Base-by-base conservation (phyloP, 1,139 yeast genomes). In the Meyerozyma elateridarum region DNA sequence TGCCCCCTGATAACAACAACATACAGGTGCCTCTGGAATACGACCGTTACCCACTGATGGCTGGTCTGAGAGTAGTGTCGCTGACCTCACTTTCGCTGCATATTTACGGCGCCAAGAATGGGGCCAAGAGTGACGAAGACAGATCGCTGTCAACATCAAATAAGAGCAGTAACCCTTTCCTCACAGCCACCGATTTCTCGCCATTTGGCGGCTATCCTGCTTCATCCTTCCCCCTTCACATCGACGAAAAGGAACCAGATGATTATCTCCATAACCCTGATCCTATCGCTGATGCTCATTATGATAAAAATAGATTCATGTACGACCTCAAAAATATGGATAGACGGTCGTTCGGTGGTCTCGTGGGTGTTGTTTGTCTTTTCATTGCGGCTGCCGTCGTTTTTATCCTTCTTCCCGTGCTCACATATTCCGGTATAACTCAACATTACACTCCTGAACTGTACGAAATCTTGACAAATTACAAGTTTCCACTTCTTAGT, bases 201-300 rank as follows among this genome's bases (percentile, higher is more conserved):
- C 60, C 60, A 4, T 55, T 55, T 35, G 61, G 61, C 11, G 61
- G 61, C 12, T 55, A 43, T 36, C 61, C 61, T 0, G 55, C 54
- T 3, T 34, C 44, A n/a, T 38, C 48, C 3, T 55, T 55, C 31
- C 59, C 61, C 5, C 39, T 55, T 25, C 49, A 49, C 37, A 44
- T 55, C 11, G 52, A 53, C 28, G 57, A 55, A 20, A 42, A 40
- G 28, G 61, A 55, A 31, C 40, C 46, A 6, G 61, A 55, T 31
- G 61, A 55, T 38, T 51, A 52, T 32, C 38, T 54, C 30, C 61
- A 55, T 36, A 55, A 55, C 34, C 59, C 58, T 0, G 55, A 53
- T 39, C 58, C 59, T 5, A 38, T 50, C 7, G 51, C 47, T 12
- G 61, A 55, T 29, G 53, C 52, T 8, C 48, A 48, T 12, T 55